These are phyloP conservation scores for Corylus avellana DNA, from an alignment of 306 rosid genomes.

Conservation along the genomic window DNA sequence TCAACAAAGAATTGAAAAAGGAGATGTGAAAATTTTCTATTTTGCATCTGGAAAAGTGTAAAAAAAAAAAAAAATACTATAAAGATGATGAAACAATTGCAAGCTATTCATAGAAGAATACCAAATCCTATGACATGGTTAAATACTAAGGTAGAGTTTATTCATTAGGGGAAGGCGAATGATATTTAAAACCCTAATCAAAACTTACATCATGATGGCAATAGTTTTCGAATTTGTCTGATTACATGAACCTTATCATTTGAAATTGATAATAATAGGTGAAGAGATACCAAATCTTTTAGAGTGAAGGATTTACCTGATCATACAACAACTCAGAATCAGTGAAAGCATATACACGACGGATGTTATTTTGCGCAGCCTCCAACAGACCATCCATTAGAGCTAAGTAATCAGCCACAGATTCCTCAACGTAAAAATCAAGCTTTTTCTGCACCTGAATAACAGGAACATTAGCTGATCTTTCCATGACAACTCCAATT, in stretches of 20 bases:
- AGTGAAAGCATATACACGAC: constrained; percentile 69
- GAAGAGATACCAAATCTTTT: background rate
- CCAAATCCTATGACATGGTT: background rate
- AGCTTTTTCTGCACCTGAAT: constrained; percentile 87
- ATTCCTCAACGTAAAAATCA: constrained; percentile 75
- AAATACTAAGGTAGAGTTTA: background rate
- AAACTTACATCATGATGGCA: background rate
- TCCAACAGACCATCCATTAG: constrained; percentile 81
- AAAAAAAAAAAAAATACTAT: background rate
- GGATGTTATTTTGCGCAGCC: constrained; percentile 57
- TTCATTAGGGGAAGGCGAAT: background rate
- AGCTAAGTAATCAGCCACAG: constrained; percentile 79
- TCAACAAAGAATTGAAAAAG: background rate
- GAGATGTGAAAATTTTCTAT: background rate
- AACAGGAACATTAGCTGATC: constrained; percentile 44
- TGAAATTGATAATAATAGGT: background rate
- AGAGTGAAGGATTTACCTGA: constrained; percentile 52
- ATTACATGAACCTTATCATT: background rate
- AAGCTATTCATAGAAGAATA: background rate
- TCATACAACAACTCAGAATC: constrained; percentile 67
- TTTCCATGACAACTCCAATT: constrained; percentile 91
- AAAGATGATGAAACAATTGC: background rate
- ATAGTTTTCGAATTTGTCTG: background rate
- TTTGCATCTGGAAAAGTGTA: background rate
- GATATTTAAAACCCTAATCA: background rate